Evolutionary conservation across 2,329 filamentous ascomycete genomes (phyloP), one percentile per base, ranked within the genome.

Genomic region (Fonsecaea pedrosoi): DNA sequence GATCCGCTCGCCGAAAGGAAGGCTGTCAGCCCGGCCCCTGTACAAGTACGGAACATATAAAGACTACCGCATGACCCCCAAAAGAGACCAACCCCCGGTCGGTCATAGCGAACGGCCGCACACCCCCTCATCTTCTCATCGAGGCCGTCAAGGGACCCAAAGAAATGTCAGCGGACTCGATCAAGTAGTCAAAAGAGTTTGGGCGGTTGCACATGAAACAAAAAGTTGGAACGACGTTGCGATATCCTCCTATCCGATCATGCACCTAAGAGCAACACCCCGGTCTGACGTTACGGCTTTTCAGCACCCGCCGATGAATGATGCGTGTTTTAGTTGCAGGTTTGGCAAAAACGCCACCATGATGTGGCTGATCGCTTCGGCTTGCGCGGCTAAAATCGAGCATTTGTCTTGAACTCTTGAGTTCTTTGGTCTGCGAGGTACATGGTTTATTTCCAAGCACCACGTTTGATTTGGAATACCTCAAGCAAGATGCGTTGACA

Each of bases 171-270:
- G 35, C 59, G 59, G 45, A 48, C 59, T 38, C 42, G 32, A 34
- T 37, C n/a, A 32, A 58, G n/a, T 15, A n/a, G 38, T 13, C 10
- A 42, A 42, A 42, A 58, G 15, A 58, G 12, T 2, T 60, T 21
- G 42, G 8, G 57, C 12, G 40, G 57, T 50, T 21, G 45, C 59
- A 53, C 42, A 38, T 25, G 25, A 25, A 25, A 25, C 25, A 25
- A 25, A 38, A 60, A 32, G 30, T 21, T 34, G 59, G 45, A 48
- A 61, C 18, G 59, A 61, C 32, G 59, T 61, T 53, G 13, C 50
- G 59, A 61, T 61, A 61, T 61, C 59, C 25, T 54, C 18, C 21
- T 37, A 38, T 34, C 58, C 45, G 59, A 61, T 38, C 59, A 54
- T 61, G 59, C 59, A 61, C n/a, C 32, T 40, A 40, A 53, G 42